phyloP scores from a whole-genome alignment of 371 early-diverging fungal species.

The Mucor piriformis region DNA sequence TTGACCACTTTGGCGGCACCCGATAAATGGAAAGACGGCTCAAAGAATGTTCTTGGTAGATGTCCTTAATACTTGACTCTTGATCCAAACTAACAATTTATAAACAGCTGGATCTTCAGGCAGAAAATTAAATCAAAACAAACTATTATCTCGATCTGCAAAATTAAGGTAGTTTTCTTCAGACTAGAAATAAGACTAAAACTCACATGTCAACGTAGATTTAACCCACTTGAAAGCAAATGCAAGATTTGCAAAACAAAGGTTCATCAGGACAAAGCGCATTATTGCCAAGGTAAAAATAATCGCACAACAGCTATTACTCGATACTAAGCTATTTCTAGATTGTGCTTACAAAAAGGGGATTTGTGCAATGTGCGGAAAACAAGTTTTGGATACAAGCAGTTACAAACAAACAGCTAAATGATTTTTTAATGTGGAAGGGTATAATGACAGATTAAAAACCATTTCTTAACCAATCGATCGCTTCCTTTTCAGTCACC shows the following conservation, averaged over 20 bases:
- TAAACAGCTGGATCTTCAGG: conserved; percentile 48
- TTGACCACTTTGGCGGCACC: conserved; percentile 63
- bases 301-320: too few relatives aligned
- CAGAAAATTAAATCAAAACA: conserved; percentile 72
- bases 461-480: conserved; percentile 37
- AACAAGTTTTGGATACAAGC: conserved; percentile 66
- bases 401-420: conserved; percentile 67
- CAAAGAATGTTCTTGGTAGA: conserved; percentile 56
- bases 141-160: conserved; percentile 62
- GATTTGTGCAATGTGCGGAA: conserved; percentile 82
- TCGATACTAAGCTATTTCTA: conserved; percentile 7
- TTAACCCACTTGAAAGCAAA: conserved; percentile 59
- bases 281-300: conserved; percentile 70
- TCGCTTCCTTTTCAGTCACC: conserved; percentile 44
- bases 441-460: conserved; percentile 9
- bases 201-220: conserved; percentile 18
- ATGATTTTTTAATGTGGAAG: conserved; percentile 20
- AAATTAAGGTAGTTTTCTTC: conserved; percentile 45
- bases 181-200: background rate
- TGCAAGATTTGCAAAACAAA: conserved; percentile 69
- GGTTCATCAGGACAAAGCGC: conserved; percentile 64
- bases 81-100: background rate
- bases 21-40: conserved; percentile 75
- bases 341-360: conserved; percentile 74
- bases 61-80: too few relatives aligned